These are phyloP conservation scores for Penicillium sp. DNA, from an alignment of 2,329 filamentous ascomycete genomes.

Conservation along the genomic window DNA sequence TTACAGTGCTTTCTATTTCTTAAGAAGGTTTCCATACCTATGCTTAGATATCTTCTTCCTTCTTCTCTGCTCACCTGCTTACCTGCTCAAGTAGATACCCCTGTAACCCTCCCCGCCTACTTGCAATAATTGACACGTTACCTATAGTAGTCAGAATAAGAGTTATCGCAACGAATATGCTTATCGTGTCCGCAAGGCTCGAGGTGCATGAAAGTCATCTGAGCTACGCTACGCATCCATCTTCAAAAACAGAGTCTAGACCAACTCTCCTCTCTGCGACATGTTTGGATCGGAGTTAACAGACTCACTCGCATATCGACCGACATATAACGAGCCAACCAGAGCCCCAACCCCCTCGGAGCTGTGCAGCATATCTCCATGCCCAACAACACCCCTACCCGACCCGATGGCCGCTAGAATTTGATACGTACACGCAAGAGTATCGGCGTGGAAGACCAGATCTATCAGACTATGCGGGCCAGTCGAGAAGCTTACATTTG, in stretches of 20 bases:
- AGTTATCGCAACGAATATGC: too few species aligned
- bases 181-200: too few species aligned
- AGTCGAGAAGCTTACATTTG: slow-evolving; percentile 14
- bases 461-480: slow-evolving; percentile 7
- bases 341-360: not conserved
- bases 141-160: too few species aligned
- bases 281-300: not conserved
- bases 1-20: too few species aligned
- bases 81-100: too few species aligned
- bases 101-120: too few species aligned
- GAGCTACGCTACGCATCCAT: too few species aligned
- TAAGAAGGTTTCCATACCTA: too few species aligned
- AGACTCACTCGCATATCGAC: not conserved
- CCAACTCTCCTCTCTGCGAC: not conserved
- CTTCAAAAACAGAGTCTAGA: not conserved
- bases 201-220: too few species aligned
- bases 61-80: too few species aligned
- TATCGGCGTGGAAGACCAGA: not conserved
- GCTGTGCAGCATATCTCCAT: not conserved
- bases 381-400: slow-evolving; percentile 1
- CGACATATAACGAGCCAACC: slow-evolving; percentile 11
- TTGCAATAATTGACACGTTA: too few species aligned
- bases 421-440: slow-evolving; percentile 4
- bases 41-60: too few species aligned
- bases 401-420: not conserved